Evolutionary conservation across 495 filamentous ascomycete species (phyloP).

Genomic region (Chaetomium fimeti): DNA sequence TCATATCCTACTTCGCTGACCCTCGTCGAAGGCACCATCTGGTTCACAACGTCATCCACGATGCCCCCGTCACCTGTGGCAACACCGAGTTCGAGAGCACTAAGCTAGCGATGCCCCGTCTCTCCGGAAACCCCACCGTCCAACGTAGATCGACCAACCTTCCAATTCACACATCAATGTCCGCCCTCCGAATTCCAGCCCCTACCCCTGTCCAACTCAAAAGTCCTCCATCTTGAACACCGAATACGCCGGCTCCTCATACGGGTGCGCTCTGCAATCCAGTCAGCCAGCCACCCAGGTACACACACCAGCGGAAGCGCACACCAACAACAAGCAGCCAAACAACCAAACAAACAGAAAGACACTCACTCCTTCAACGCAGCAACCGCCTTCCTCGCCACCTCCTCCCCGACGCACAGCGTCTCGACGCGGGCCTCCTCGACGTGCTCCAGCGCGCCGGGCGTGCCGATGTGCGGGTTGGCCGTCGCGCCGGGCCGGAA

Average conservation of each 20-base stretch:
- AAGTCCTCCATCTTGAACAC: conserved; percentile 73
- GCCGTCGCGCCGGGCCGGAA: conserved; percentile 51
- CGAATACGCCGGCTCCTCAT: conserved; percentile 73
- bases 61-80: too few species aligned
- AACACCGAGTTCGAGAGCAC: too few species aligned
- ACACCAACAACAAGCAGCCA: too few species aligned
- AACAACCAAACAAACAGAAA: too few species aligned
- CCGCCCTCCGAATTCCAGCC: background rate
- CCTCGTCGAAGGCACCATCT: too few species aligned
- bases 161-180: background rate
- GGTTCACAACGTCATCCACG: too few species aligned
- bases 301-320: background rate
- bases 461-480: conserved; percentile 58
- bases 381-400: conserved; percentile 47
- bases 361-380: conserved; percentile 57
- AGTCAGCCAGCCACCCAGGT: background rate
- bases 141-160: too few species aligned
- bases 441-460: conserved; percentile 50
- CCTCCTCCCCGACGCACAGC: conserved; percentile 48
- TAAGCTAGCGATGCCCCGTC: too few species aligned
- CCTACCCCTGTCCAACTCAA: conserved; percentile 33
- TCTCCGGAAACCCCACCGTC: too few species aligned
- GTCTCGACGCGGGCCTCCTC: conserved; percentile 57
- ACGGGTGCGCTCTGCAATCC: conserved; percentile 63
- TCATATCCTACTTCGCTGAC: too few species aligned